phyloP scores from a whole-genome alignment of 164 flowering plant genomes.

The Kingdonia uniflora region DNA sequence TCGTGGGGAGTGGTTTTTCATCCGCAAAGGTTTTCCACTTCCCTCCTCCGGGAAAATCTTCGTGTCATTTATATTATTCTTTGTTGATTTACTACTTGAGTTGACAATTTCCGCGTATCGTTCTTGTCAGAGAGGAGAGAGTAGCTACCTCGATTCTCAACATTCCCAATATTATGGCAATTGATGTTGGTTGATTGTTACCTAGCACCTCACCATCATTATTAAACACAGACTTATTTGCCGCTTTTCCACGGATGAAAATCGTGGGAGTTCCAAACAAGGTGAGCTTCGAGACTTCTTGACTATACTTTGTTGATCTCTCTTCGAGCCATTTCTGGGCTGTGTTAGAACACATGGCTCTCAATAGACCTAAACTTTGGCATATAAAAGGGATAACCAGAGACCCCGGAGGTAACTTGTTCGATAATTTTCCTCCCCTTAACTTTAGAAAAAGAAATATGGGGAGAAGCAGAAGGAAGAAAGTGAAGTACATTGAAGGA shows the following conservation, averaged over 20 bases:
- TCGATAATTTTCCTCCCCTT: slow-evolving; percentile 7
- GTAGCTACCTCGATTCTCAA: too few relatives aligned
- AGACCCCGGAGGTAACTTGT: slow-evolving; percentile 29
- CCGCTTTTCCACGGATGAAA: slow-evolving; percentile 28
- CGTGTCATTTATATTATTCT: too few relatives aligned
- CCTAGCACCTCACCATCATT: slow-evolving; percentile 12
- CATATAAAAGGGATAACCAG: slow-evolving; percentile 35
- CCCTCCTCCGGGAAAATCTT: too few relatives aligned
- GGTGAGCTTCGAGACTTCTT: slow-evolving; percentile 24
- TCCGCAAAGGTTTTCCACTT: too few relatives aligned
- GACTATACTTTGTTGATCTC: slow-evolving; percentile 22
- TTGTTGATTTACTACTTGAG: too few relatives aligned
- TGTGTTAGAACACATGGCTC: slow-evolving; percentile 26
- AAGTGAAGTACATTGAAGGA: slow-evolving; percentile 6
- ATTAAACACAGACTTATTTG: slow-evolving; percentile 30
- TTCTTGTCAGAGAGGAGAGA: too few relatives aligned
- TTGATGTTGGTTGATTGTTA: slow-evolving; percentile 24
- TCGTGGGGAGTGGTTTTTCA: too few relatives aligned
- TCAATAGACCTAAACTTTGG: slow-evolving; percentile 24
- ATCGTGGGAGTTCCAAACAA: slow-evolving; percentile 31
- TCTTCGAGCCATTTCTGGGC: slow-evolving; percentile 28
- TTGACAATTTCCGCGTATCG: too few relatives aligned
- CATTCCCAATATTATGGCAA: slow-evolving; percentile 23
- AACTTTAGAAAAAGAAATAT: slow-evolving; percentile 8
- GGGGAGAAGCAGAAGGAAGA: slow-evolving; percentile 14